These are phyloP conservation scores for Pythium rhizo-oryzae DNA, from an alignment of 352 stramenopile species.

Conservation along the genomic window DNA sequence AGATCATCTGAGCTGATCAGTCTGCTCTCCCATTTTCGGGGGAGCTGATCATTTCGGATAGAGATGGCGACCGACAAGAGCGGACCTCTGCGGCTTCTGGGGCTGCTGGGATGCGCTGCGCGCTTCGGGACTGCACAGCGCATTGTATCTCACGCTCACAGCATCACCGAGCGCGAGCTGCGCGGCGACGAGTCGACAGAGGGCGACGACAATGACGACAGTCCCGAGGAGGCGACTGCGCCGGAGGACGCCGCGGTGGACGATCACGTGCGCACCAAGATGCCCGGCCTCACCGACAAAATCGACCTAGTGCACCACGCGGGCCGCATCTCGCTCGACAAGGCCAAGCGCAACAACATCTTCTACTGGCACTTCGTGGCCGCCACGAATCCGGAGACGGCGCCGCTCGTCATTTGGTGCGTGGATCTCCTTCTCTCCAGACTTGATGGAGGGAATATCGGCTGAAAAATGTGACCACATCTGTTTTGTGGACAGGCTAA, in stretches of 20 bases:
- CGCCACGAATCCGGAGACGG: constrained; percentile 41
- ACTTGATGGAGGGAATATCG: too few species aligned
- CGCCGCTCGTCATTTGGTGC: constrained; percentile 75
- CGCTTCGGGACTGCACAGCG: constrained; percentile 15
- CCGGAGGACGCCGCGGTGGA: constrained; percentile 10
- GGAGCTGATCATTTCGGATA: background rate
- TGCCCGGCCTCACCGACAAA: constrained; percentile 56
- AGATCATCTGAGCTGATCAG: constrained; percentile 23
- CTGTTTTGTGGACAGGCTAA: constrained; percentile 43
- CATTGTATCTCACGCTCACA: background rate
- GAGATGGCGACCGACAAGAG: background rate
- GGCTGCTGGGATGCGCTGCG: background rate
- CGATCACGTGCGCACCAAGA: constrained; percentile 44
- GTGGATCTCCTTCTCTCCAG: background rate
- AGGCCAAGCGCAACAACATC: constrained; percentile 51
- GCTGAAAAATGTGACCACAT: too few species aligned
- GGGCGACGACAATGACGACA: background rate
- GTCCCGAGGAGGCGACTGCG: background rate
- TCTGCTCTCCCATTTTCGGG: constrained; percentile 1
- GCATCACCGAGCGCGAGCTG: background rate
- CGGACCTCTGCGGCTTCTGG: background rate
- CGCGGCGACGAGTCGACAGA: constrained; percentile 1
- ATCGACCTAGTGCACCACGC: constrained; percentile 69
- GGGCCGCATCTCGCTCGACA: constrained; percentile 54
- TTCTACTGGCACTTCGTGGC: constrained; percentile 87